Base-by-base conservation (phyloP, 345 rosid genomes). In the Rhodamnia rubescens region DNA sequence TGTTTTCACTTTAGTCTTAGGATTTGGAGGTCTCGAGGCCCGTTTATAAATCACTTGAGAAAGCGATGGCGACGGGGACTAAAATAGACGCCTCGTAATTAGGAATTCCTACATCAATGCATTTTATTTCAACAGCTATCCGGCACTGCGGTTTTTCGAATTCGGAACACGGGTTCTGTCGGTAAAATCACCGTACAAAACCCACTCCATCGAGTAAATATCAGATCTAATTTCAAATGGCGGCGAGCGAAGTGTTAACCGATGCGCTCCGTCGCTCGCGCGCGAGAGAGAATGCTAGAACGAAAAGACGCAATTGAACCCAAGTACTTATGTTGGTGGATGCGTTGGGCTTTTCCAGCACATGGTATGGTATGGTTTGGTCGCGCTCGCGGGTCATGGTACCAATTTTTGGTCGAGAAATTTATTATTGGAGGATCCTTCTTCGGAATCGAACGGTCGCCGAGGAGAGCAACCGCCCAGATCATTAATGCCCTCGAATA, bases 211-310 rank as follows among this genome's bases (percentile, higher is more conserved):
- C 44, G 44, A 42, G 44, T 15, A 0, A 61, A 64, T 15, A 9
- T 7, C 1, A 42, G 42, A 7, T 64, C 9, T 15, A 36, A 29
- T 29, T 36, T 29, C 13, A 8, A 64, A 64, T 3, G 22, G 75
- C 4, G 42, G 22, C 0, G 22, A 61, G 21, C 3, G 1, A 4
- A 16, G 5, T 29, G 29, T 64, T 64, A 5, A 15, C 7, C 6
- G 40, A 29, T 8, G 3, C 20, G 5, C 0, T 15, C 2, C 0
- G 21, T 29, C 1, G 0, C 20, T 64, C 6, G 0, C 0, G 15
- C 0, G 42, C 1, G 0, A 61, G 18, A 3, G 22, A 61, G 22
- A 29, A 14, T 61, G 0, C 29, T 29, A 64, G 1, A 0, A 14
- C 0, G 21, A 29, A 29, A 29, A 29, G 0, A 2, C 5, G 1